Evolutionary conservation across 768 basidiomycete genomes (phyloP).

Genomic region (Hygrophoropsis aurantiaca): DNA sequence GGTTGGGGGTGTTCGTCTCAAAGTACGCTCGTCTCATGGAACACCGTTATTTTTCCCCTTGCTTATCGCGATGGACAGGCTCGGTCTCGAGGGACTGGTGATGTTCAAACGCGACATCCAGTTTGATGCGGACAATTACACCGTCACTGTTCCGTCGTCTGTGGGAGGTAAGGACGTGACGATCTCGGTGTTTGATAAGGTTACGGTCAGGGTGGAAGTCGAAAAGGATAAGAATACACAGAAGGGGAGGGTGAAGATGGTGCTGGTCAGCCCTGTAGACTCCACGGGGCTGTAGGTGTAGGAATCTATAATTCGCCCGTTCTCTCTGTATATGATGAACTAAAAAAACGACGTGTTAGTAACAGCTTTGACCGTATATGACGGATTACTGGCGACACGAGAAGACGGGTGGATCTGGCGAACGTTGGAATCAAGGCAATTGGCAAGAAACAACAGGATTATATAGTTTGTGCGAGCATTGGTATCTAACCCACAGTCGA

Average conservation of each 20-base stretch:
- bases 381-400: too few species aligned
- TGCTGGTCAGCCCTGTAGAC: slow-evolving; percentile 66
- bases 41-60: neutral
- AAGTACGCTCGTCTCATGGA: slow-evolving; percentile 54
- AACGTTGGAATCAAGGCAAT: too few species aligned
- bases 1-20: slow-evolving; percentile 93
- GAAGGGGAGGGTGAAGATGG: slow-evolving; percentile 86
- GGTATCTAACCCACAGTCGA: too few species aligned
- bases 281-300: slow-evolving; percentile 39
- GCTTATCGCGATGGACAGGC: too few species aligned
- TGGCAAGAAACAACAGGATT: too few species aligned
- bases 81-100: slow-evolving; percentile 92
- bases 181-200: slow-evolving; percentile 92
- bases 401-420: too few species aligned
- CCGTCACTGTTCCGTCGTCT: slow-evolving; percentile 63
- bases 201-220: slow-evolving; percentile 84
- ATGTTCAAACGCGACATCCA: slow-evolving; percentile 88
- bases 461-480: too few species aligned
- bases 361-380: too few species aligned
- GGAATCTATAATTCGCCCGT: too few species aligned
- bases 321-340: too few species aligned
- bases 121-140: slow-evolving; percentile 91
- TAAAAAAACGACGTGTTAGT: too few species aligned
- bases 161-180: slow-evolving; percentile 42
- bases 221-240: slow-evolving; percentile 96